Conservation (phyloP, 306 rosid species). For the Senna tora region DNA sequence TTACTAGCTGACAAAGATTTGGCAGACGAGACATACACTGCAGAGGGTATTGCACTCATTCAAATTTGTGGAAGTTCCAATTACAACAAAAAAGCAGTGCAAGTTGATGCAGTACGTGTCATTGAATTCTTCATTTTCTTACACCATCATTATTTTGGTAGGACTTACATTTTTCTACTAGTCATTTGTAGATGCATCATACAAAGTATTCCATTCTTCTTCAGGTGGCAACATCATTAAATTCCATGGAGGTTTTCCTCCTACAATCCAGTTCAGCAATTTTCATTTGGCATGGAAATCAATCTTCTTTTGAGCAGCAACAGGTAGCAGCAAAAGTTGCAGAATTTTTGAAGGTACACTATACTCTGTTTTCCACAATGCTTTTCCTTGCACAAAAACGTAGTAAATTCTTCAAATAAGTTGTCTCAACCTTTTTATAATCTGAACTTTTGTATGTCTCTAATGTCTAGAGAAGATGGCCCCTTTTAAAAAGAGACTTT, state of each 20-base stretch:
- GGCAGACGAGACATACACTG: conserved; percentile 75
- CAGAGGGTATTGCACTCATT: conserved; percentile 73
- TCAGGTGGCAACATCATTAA: conserved; percentile 90
- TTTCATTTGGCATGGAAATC: conserved; percentile 87
- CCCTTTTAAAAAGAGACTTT: conserved; percentile 5
- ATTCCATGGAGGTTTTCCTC: conserved; percentile 76
- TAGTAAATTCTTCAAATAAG: neutral
- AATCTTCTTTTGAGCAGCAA: conserved; percentile 81
- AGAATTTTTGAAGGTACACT: conserved; percentile 79
- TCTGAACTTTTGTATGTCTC: conserved; percentile 8
- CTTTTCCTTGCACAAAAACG: no score
- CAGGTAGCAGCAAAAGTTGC: conserved; percentile 85
- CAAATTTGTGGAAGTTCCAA: conserved; percentile 68
- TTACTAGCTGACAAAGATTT: conserved; percentile 59
- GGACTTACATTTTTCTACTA: conserved; percentile 21
- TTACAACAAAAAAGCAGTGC: conserved; percentile 79
- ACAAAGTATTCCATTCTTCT: conserved; percentile 37
- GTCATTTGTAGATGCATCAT: neutral
- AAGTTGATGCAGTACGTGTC: conserved; percentile 82
- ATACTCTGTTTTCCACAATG: conserved; percentile 9
- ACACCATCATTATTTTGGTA: conserved; percentile 9
- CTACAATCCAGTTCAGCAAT: conserved; percentile 85
- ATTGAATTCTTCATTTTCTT: conserved; percentile 29
- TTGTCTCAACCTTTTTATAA: conserved; percentile 17
- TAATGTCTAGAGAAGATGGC: neutral